phyloP scores from a whole-genome alignment of 345 rosid genomes.

The Populus euphratica region DNA sequence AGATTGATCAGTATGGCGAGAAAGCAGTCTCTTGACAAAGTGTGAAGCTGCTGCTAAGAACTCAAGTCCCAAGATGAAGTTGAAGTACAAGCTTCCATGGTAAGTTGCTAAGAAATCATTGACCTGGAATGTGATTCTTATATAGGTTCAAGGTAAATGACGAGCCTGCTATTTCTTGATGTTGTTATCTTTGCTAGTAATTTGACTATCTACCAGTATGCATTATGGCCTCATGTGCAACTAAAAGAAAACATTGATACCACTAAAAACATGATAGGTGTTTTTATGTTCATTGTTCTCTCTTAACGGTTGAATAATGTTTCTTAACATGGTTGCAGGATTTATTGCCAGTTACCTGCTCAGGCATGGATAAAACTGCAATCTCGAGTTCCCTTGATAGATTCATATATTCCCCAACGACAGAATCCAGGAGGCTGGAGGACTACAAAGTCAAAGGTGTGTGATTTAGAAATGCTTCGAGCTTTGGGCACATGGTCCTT shows the following conservation, averaged over 20 bases:
- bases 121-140: constrained; percentile 51
- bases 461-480: neutral
- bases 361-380: constrained; percentile 31
- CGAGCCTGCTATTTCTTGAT: constrained; percentile 2
- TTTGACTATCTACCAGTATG: neutral
- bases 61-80: constrained; percentile 29
- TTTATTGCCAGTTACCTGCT: constrained; percentile 5
- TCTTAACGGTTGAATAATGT: neutral
- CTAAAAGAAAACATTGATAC: neutral
- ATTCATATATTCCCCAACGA: constrained; percentile 53
- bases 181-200: neutral
- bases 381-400: constrained; percentile 45
- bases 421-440: constrained; percentile 70
- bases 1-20: constrained; percentile 31
- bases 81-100: constrained; percentile 28
- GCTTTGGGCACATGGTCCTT: neutral
- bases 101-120: constrained; percentile 36
- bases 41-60: constrained; percentile 20
- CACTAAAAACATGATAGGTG: neutral
- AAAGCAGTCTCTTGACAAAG: constrained; percentile 24
- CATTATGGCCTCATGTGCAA: neutral
- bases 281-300: neutral
- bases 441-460: constrained; percentile 72
- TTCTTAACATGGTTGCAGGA: constrained; percentile 32
- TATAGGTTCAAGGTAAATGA: constrained; percentile 53